phyloP scores from a whole-genome alignment of 1,284 basidiomycete species.

The Cutaneotrichosporon sp. region DNA sequence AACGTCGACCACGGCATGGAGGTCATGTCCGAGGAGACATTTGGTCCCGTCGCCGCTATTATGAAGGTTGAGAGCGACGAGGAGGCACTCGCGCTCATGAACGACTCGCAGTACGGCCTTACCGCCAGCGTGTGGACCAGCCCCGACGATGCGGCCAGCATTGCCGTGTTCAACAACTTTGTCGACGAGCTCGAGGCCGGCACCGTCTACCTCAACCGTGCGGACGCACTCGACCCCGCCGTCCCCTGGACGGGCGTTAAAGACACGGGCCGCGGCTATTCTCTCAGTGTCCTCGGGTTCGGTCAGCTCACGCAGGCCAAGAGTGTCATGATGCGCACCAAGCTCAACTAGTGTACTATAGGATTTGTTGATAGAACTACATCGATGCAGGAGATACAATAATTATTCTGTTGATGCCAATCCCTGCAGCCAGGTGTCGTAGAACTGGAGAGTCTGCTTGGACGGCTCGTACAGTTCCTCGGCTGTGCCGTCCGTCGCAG shows the following conservation, averaged over 20 bases:
- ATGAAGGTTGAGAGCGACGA: conserved; percentile 69
- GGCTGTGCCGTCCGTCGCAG: neutral
- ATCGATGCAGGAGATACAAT: conserved; percentile 9
- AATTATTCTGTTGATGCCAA: neutral
- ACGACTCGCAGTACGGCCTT: conserved; percentile 91
- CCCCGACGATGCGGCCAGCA: conserved; percentile 59
- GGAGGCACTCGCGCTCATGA: conserved; percentile 85
- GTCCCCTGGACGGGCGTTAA: conserved; percentile 93
- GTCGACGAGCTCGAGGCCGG: conserved; percentile 75
- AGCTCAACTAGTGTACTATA: conserved; percentile 11
- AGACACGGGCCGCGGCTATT: conserved; percentile 85
- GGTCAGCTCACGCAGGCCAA: conserved; percentile 41
- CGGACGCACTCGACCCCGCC: conserved; percentile 86
- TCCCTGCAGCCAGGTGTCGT: conserved; percentile 33
- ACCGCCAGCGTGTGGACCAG: conserved; percentile 93
- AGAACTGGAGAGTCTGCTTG: conserved; percentile 28
- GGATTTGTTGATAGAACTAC: conserved; percentile 3
- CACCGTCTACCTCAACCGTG: conserved; percentile 89
- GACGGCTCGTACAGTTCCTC: conserved; percentile 23
- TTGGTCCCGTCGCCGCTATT: conserved; percentile 87
- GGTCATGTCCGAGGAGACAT: conserved; percentile 80
- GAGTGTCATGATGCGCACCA: conserved; percentile 28
- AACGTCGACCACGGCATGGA: conserved; percentile 91
- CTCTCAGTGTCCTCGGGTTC: conserved; percentile 71
- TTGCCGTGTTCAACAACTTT: conserved; percentile 65